Evolutionary conservation across 2,329 filamentous ascomycete species (phyloP), one percentile per base, ranked within the genome.

Genomic region (Sphaerulina vaccinii): DNA sequence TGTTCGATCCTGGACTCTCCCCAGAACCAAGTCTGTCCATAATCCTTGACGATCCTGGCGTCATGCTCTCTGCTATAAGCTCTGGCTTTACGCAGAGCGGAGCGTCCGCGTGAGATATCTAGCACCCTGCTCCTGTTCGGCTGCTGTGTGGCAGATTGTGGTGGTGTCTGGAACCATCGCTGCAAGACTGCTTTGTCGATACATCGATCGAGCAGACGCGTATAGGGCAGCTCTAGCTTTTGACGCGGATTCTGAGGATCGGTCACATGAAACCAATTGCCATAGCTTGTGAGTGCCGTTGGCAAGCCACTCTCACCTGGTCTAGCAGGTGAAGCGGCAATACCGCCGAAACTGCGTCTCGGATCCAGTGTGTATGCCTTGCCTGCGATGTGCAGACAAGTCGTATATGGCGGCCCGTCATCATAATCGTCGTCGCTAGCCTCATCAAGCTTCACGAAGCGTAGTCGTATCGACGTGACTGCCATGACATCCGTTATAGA

Each of bases 1-100:
- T 79, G 77, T 41, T 83, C 76, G 0, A 76, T 75, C 1, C 82
- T 73, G 18, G 71, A 72, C 46, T 84, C 80, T 0, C 74, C 79
- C 76, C 79, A 82, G 63, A 77, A 81, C 80, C 80, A 84, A 0
- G 68, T 65, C 21, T 74, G 71, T 11, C 69, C 72, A 5, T 32
- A 42, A 3, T 22, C 51, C 22, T 42, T 54, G 37, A 58, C 44
- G 22, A 83, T 79, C 2, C 80, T 77, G 1, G 68, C 55, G 51
- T 84, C 79, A 13, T 73, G 67, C 10, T 69, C 55, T 0, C 65
- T 60, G 1, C 78, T 74, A 59, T 74, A 82, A 1, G 63, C 58
- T 1, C 81, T 73, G 1, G 73, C 79, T n/a, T 70, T 67, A 0
- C 72, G 42, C 1, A 80, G 66, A 2, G 75, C 73, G 10, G 67